Percentiles rank a stretch among this genome's conserved stretches.
Evolutionary conservation across 1,284 basidiomycete species (phyloP).

Genomic region (Kalmanozyma brasiliensis): DNA sequence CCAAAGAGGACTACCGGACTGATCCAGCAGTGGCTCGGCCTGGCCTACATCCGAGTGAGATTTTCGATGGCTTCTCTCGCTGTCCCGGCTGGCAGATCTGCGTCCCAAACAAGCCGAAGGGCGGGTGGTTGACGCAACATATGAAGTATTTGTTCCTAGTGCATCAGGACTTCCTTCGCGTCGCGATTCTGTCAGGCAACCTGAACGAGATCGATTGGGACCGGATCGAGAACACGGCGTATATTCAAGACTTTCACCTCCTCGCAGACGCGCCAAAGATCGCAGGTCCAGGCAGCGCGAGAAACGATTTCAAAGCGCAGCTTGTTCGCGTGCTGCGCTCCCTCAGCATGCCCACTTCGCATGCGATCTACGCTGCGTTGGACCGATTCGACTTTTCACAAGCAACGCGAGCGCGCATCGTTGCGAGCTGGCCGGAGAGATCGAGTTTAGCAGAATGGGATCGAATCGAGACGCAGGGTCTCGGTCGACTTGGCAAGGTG

Average conservation of each 20-base stretch:
- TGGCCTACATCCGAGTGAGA: constrained; percentile 42
- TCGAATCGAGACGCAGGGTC: constrained; percentile 52
- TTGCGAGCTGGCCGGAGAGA: constrained; percentile 54
- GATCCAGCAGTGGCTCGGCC: constrained; percentile 32
- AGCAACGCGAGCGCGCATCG: constrained; percentile 41
- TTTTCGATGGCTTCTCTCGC: constrained; percentile 22
- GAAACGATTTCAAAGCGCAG: constrained; percentile 43
- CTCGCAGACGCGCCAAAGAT: not conserved
- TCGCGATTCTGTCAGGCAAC: constrained; percentile 61
- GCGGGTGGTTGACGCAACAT: constrained; percentile 53
- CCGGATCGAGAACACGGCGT: constrained; percentile 61
- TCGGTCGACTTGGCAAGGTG: constrained; percentile 55
- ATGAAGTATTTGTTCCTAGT: constrained; percentile 62
- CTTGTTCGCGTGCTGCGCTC: constrained; percentile 44
- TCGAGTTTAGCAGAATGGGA: constrained; percentile 49
- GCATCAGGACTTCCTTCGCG: constrained; percentile 46
- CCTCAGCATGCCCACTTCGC: constrained; percentile 47
- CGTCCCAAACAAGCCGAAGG: constrained; percentile 46
- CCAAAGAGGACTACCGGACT: constrained; percentile 32
- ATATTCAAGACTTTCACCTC: constrained; percentile 62
- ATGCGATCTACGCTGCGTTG: constrained; percentile 33
- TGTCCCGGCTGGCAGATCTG: constrained; percentile 53
- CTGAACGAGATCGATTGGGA: constrained; percentile 63
- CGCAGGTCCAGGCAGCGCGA: not conserved
- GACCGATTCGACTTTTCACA: constrained; percentile 34